A percentile compares a stretch with the other conserved stretches of the same genome.
Evolutionary conservation across 2,329 filamentous ascomycete species (phyloP).

Genomic region (Neonectria faginata): DNA sequence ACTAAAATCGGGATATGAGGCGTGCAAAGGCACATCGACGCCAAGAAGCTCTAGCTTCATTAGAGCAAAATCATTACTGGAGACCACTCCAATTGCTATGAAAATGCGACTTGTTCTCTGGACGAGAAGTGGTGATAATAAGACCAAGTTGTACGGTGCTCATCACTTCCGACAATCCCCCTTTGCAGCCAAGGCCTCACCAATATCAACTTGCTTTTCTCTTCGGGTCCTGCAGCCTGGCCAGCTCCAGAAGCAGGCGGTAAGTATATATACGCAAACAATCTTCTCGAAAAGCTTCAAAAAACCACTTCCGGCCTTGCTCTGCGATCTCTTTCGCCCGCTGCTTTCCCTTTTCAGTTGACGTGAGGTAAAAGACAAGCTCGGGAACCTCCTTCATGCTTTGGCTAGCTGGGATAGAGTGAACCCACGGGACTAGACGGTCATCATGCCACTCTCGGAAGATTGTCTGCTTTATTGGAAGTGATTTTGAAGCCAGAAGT

Average conservation of each 20-base stretch:
- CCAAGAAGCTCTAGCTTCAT: no score
- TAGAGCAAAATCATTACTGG: no score
- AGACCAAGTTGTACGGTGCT: not conserved
- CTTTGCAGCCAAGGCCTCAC: not conserved
- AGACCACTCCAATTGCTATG: no score
- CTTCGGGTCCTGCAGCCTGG: slow-evolving; percentile 53
- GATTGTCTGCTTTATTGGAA: slow-evolving; percentile 64
- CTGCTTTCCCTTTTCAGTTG: slow-evolving; percentile 58
- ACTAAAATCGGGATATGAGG: no score
- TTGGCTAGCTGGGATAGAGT: slow-evolving; percentile 66
- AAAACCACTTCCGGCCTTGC: slow-evolving; percentile 66
- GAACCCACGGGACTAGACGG: slow-evolving; percentile 65
- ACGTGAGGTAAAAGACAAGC: slow-evolving; percentile 59
- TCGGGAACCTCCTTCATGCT: slow-evolving; percentile 65
- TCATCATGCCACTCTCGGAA: slow-evolving; percentile 70
- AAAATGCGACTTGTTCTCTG: no score
- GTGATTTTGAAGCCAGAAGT: slow-evolving; percentile 59
- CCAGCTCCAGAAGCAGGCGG: slow-evolving; percentile 69
- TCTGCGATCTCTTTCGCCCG: slow-evolving; percentile 65
- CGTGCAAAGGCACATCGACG: no score
- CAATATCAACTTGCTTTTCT: slow-evolving; percentile 12
- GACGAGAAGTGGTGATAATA: not conserved
- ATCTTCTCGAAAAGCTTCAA: slow-evolving; percentile 64
- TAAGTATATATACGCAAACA: slow-evolving; percentile 72
- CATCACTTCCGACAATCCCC: not conserved